A percentile compares a stretch with the other conserved stretches of the same genome.
Conservation (phyloP, 2,329 filamentous ascomycete species). For the Fusarium sp. region DNA sequence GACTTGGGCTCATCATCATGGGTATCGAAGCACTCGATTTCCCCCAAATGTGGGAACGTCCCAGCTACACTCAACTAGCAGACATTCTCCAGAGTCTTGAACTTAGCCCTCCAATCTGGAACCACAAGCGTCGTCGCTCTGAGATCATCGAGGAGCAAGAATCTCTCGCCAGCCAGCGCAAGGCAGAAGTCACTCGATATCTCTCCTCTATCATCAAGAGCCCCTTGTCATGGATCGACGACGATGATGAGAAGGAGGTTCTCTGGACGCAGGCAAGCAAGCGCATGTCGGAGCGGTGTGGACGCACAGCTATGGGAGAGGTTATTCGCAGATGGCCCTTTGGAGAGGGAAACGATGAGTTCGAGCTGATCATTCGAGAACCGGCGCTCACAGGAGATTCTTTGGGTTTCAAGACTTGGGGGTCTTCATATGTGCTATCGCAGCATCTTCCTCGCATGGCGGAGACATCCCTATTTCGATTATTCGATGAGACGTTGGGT, state of each 20-base stretch:
- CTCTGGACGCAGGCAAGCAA: conserved; percentile 84
- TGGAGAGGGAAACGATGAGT: conserved; percentile 49
- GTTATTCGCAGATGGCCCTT: conserved; percentile 67
- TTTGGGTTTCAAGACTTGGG: conserved; percentile 95
- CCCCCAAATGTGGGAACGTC: conserved; percentile 84
- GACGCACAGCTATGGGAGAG: conserved; percentile 71
- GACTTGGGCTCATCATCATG: conserved; percentile 35
- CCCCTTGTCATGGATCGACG: conserved; percentile 73
- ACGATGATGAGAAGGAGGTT: conserved; percentile 72
- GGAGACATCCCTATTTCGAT: conserved; percentile 56
- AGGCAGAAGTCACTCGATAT: conserved; percentile 69
- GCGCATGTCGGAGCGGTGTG: conserved; percentile 86
- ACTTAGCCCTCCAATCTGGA: conserved; percentile 76
- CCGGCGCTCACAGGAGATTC: conserved; percentile 89
- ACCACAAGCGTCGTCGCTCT: conserved; percentile 55
- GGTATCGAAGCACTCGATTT: conserved; percentile 65
- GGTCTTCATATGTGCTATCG: conserved; percentile 86
- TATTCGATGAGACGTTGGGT: conserved; percentile 53
- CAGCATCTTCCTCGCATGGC: conserved; percentile 69
- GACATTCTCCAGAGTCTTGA: conserved; percentile 73
- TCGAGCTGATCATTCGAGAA: conserved; percentile 81
- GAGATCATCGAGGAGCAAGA: conserved; percentile 56
- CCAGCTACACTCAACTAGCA: conserved; percentile 72
- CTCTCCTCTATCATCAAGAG: conserved; percentile 76
- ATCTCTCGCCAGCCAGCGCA: conserved; percentile 53